Evolutionary conservation across 108 stramenopile genomes (phyloP).

Genomic region (Fragilaria radians): DNA sequence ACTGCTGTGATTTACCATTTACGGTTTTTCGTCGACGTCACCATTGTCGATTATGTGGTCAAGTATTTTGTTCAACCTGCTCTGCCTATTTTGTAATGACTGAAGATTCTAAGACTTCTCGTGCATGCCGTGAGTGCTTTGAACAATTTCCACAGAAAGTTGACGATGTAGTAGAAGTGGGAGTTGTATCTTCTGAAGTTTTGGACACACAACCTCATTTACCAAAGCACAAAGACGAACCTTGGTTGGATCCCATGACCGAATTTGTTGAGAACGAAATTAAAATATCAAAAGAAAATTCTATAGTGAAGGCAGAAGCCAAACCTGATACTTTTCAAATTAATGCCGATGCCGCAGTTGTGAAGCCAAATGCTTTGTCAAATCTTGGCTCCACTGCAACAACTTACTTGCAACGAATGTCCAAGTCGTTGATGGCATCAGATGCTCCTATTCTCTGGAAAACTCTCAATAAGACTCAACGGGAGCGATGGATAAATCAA

Average conservation of each 20-base stretch:
- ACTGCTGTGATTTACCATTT: slow-evolving; percentile 88
- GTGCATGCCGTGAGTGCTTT: slow-evolving; percentile 7
- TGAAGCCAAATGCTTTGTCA: background rate
- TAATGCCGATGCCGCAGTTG: slow-evolving; percentile 10
- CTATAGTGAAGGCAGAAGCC: slow-evolving; percentile 10
- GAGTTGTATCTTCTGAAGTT: background rate
- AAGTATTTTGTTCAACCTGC: slow-evolving; percentile 95
- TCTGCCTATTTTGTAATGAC: slow-evolving; percentile 72
- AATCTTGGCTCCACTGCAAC: slow-evolving; percentile 43
- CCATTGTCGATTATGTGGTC: slow-evolving; percentile 97
- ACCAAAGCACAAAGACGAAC: slow-evolving; percentile 2
- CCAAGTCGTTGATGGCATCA: slow-evolving; percentile 41
- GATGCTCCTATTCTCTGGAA: slow-evolving; percentile 70
- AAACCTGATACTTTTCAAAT: slow-evolving; percentile 11
- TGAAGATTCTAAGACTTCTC: slow-evolving; percentile 3
- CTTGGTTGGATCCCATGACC: slow-evolving; percentile 3
- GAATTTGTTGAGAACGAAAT: background rate
- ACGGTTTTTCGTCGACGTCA: slow-evolving; percentile 92
- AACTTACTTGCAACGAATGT: slow-evolving; percentile 64
- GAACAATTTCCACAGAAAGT: slow-evolving; percentile 31
- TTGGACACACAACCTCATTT: background rate
- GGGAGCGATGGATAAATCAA: slow-evolving; percentile 50
- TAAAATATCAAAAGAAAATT: slow-evolving; percentile 28
- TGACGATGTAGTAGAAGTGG: background rate
- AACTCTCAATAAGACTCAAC: slow-evolving; percentile 14